phyloP scores from a whole-genome alignment of 345 rosid genomes.

The Aquilaria sinensis region DNA sequence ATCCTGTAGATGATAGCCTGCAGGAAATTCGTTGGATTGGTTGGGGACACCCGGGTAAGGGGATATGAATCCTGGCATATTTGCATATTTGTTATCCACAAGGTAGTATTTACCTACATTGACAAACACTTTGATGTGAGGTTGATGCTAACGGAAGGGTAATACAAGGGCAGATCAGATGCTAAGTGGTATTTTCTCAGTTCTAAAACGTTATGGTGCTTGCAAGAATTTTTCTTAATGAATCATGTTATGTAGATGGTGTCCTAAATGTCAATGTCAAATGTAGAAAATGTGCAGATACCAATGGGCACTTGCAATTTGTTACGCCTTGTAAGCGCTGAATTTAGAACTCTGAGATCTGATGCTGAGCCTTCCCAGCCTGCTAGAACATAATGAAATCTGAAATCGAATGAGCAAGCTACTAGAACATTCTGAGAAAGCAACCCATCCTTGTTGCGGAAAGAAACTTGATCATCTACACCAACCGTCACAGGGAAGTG shows the following conservation, averaged over 20 bases:
- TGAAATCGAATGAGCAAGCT: conserved; percentile 78
- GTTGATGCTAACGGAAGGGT: not conserved
- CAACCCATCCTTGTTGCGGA: conserved; percentile 60
- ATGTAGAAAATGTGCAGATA: conserved; percentile 16
- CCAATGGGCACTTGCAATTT: conserved; percentile 76
- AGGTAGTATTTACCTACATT: conserved; percentile 79
- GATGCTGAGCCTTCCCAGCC: conserved; percentile 99
- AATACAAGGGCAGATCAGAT: not conserved
- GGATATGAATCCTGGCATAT: conserved; percentile 73
- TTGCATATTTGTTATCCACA: conserved; percentile 53
- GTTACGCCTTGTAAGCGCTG: conserved; percentile 67
- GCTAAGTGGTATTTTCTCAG: not conserved
- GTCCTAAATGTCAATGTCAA: too few relatives aligned
- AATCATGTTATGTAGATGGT: too few relatives aligned
- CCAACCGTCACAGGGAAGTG: conserved; percentile 90
- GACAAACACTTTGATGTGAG: conserved; percentile 6
- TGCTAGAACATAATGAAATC: conserved; percentile 80
- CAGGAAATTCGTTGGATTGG: conserved; percentile 30
- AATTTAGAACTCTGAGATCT: conserved; percentile 64
- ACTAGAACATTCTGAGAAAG: conserved; percentile 82
- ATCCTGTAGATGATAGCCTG: conserved; percentile 44
- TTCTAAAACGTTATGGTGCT: too few relatives aligned
- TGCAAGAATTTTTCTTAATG: too few relatives aligned
- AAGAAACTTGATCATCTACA: conserved; percentile 90
- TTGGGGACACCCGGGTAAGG: conserved; percentile 49